These are phyloP conservation scores for Pelargonium myrrhifolium DNA, from an alignment of 441 rosid genomes.

Conservation along the genomic window DNA sequence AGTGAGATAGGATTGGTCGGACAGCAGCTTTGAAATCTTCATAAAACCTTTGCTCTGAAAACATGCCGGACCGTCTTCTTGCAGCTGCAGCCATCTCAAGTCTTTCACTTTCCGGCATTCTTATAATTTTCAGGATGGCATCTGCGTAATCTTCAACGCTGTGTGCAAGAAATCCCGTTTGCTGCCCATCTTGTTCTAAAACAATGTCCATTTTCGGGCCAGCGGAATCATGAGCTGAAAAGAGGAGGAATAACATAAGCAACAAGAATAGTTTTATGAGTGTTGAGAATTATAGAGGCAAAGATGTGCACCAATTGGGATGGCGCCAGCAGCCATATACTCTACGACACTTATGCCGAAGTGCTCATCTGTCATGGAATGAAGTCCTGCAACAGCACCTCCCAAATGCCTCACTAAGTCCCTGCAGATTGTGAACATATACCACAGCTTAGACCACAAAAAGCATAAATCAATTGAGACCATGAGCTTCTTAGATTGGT, in stretches of 20 bases:
- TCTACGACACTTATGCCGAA: constrained; percentile 88
- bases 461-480: not conserved
- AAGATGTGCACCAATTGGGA: constrained; percentile 62
- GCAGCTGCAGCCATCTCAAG: constrained; percentile 66
- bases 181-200: constrained; percentile 69
- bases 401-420: constrained; percentile 64
- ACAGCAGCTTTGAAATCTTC: constrained; percentile 64
- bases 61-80: constrained; percentile 57
- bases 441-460: not conserved
- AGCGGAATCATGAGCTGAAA: constrained; percentile 81
- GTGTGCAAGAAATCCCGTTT: constrained; percentile 77
- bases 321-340: constrained; percentile 92
- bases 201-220: constrained; percentile 93
- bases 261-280: not conserved
- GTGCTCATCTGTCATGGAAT: constrained; percentile 89
- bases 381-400: constrained; percentile 67
- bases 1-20: constrained; percentile 33
- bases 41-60: constrained; percentile 65
- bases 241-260: not conserved
- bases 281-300: not conserved
- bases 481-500: not conserved
- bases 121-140: constrained; percentile 47
- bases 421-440: constrained; percentile 35
- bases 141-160: constrained; percentile 59
- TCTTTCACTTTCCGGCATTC: constrained; percentile 59